These are phyloP conservation scores for Amoebophrya sp. DNA, from an alignment of 169 alveolate species.

Conservation along the genomic window DNA sequence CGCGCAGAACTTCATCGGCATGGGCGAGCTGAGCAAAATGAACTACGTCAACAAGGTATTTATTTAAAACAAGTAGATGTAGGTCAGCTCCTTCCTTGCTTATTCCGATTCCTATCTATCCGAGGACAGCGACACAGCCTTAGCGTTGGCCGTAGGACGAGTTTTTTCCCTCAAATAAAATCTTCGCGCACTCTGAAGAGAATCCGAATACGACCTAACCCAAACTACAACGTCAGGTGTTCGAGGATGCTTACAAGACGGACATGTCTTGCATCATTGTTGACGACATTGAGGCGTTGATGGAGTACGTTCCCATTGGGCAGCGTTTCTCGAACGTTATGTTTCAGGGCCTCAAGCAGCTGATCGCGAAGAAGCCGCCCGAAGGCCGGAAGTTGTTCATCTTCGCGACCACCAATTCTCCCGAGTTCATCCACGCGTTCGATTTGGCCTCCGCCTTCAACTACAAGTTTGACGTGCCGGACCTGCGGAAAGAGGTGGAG, in stretches of 20 bases:
- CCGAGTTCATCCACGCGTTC: constrained; percentile 22
- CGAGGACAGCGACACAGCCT: too few relatives aligned
- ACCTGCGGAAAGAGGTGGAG: background rate
- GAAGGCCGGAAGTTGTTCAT: constrained; percentile 58
- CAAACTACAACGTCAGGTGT: constrained; percentile 46
- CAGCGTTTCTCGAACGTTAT: constrained; percentile 71
- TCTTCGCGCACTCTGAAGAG: too few relatives aligned
- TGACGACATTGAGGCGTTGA: constrained; percentile 87
- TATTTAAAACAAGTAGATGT: too few relatives aligned
- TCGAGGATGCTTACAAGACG: constrained; percentile 91
- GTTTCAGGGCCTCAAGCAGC: constrained; percentile 62
- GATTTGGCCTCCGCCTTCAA: background rate
- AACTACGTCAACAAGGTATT: background rate
- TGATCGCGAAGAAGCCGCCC: constrained; percentile 69
- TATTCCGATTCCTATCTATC: too few relatives aligned
- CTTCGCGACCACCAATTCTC: constrained; percentile 64
- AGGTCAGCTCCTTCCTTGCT: too few relatives aligned
- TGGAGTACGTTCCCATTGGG: constrained; percentile 89
- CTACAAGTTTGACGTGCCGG: background rate
- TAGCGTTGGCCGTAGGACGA: too few relatives aligned
- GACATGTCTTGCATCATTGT: constrained; percentile 74
- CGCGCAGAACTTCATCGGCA: constrained; percentile 87
- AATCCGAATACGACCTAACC: too few relatives aligned
- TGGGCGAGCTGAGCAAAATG: constrained; percentile 27
- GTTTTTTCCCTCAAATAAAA: too few relatives aligned